Evolutionary conservation across 148 eudicot species (phyloP), one percentile per base, ranked within the genome.

Genomic region (Diospyros lotus): DNA sequence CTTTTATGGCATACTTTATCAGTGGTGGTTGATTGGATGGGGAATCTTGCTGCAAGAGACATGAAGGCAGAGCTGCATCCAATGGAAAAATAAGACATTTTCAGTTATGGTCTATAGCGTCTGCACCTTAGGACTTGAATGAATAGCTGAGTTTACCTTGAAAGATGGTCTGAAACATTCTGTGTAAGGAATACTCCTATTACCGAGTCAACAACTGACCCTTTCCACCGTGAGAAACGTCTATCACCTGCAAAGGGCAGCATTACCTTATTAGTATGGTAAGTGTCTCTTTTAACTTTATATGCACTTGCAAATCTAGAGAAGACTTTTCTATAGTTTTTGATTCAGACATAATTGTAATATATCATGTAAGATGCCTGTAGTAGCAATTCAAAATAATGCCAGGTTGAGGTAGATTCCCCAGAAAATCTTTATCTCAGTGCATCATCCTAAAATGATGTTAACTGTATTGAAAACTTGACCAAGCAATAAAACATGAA

Each of bases 111-210:
- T 28, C 28, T 28, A 28, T 28, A 28, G 28, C 28, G 28, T 28
- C 28, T 28, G 28, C 44, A 41, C 63, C 60, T 48, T 55, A 2
- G 54, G 18, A 66, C 18, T 64, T 41, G 2, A 5, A 46, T 48
- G n/a, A 43, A 54, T 66, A 18, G 65, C 50, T 38, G 55, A 52
- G n/a, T 73, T 58, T 81, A 87, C 87, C 90, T 87, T 42, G 90
- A 87, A 63, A 87, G 88, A 72, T 87, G 90, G 72, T 87, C 90
- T 2, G 90, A 87, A 61, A 87, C 90, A 79, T 87, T 87, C 71
- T 87, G 90, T 28, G 90, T 87, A 75, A 87, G 90, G 70, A 87
- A 87, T 39, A 87, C 90, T 68, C 90, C 90, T 18, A 87, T 85
- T 62, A 87, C 84, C 4, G 90, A 87, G 81, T 87, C 90, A 64